phyloP scores from a whole-genome alignment of 805 yeast species.

The Saturnispora halmiae region DNA sequence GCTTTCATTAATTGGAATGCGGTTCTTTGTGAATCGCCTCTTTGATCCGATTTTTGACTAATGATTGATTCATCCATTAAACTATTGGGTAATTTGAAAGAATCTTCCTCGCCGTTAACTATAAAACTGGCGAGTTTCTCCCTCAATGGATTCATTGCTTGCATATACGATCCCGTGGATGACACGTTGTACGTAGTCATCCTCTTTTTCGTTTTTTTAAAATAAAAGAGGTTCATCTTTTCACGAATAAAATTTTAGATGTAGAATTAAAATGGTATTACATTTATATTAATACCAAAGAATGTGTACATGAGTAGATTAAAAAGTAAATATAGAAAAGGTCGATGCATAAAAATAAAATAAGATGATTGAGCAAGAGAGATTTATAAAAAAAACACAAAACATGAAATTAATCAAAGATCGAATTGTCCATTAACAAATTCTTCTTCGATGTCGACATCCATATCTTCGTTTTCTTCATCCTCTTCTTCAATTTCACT shows the following conservation, averaged over 20 bases:
- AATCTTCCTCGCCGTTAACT: constrained; percentile 19
- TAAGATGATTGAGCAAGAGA: too few species aligned
- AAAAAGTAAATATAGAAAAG: not conserved
- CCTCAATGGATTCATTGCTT: constrained; percentile 68
- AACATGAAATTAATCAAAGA: constrained; percentile 32
- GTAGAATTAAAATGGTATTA: too few species aligned
- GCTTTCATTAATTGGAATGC: constrained; percentile 23
- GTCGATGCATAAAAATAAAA: not conserved
- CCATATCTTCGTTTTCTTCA: constrained; percentile 40
- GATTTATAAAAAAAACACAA: not conserved
- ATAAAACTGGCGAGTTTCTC: constrained; percentile 34
- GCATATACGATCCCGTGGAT: constrained; percentile 69
- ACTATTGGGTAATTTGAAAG: constrained; percentile 24
- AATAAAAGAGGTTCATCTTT: too few species aligned
- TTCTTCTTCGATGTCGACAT: constrained; percentile 49
- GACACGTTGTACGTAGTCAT: constrained; percentile 49
- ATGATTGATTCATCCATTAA: constrained; percentile 25
- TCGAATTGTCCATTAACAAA: constrained; percentile 89
- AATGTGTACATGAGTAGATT: not conserved
- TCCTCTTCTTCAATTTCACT: constrained; percentile 36
- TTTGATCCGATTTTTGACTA: constrained; percentile 15
- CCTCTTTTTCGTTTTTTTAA: too few species aligned
- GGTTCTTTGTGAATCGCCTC: constrained; percentile 20
- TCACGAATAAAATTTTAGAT: too few species aligned
- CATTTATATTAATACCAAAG: too few species aligned